Base-by-base conservation (phyloP, 345 rosid species). In the Triadica sebifera region DNA sequence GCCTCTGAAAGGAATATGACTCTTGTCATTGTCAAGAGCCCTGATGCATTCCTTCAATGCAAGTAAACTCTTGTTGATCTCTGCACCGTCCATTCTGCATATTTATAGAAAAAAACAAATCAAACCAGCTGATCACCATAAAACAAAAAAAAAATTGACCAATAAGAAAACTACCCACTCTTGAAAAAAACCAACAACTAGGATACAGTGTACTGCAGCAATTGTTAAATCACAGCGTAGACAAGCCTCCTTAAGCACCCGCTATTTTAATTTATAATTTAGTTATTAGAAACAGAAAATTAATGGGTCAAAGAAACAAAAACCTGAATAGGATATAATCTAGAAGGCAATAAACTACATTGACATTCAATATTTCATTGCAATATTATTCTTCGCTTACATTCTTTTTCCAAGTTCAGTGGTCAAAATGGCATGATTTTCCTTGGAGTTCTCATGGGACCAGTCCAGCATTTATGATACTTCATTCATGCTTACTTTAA, bases 1-100 rank as follows among this genome's bases (percentile, higher is more conserved):
- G 78, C 99, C 99, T 84, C 99, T 88, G 83, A 95, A 95, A 79
- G 98, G 98, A 83, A 95, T 95, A 81, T 93, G 99, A 76, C 94
- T 94, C 86, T 93, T 97, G 81, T 95, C 98, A 85, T 91, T 95
- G 85, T 95, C 99, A 73, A 95, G 98, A 78, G 99, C 99, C 86
- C 99, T 89, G n/a, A 95, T 95, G 80, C 99, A 95, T 76, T 95
- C 99, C 87, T 95, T 95, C 61, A 95, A 75, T 49, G 99, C 99
- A 63, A 95, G 97, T 74, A 93, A 85, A 82, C 99, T 93, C 89
- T 91, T 95, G 82, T 95, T 95, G 84, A 95, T 95, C 84, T 95
- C 99, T 39, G 99, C 99, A 74, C 99, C 99, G 84, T 95, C 99
- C 94, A 95, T 88, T 87, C 99, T 95, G 87, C 78, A 77, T 60